Evolutionary conservation across 352 stramenopile species (phyloP).

Genomic region (Phytophthora agathidicida): DNA sequence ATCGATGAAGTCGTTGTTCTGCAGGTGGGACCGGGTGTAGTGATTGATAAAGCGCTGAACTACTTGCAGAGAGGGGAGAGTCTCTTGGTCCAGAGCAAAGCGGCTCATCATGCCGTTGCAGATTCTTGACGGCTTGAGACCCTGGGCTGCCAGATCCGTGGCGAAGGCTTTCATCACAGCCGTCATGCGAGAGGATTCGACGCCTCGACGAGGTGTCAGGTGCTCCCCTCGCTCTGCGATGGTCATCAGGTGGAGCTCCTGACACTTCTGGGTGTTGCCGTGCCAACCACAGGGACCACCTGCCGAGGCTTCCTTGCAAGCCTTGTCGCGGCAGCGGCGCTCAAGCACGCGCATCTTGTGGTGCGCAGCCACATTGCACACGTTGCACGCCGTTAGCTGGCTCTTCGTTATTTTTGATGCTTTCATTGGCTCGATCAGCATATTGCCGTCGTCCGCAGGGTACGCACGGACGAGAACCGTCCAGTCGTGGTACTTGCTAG

Average conservation of each 20-base stretch:
- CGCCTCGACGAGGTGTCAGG: neutral
- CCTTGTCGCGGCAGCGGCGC: neutral
- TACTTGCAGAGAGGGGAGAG: neutral
- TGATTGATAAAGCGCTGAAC: conserved; percentile 7
- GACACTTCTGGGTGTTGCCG: neutral
- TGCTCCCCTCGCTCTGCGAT: neutral
- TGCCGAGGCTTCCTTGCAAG: neutral
- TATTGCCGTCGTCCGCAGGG: neutral
- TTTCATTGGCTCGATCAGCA: conserved; percentile 11
- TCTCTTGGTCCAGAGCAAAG: neutral
- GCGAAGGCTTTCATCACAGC: neutral
- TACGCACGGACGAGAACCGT: neutral
- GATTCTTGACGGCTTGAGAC: neutral
- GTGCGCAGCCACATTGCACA: conserved; percentile 1
- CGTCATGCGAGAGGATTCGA: neutral
- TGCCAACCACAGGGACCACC: neutral
- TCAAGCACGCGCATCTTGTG: conserved; percentile 6
- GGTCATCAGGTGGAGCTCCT: neutral
- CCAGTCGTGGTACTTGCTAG: neutral
- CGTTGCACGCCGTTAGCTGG: neutral
- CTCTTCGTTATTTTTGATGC: conserved; percentile 1
- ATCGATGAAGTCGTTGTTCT: neutral
- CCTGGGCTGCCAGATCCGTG: neutral
- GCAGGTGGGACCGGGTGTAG: neutral
- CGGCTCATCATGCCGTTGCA: neutral